Evolutionary conservation across 257 asterid species (phyloP).

Genomic region (Solanum dulcamara): DNA sequence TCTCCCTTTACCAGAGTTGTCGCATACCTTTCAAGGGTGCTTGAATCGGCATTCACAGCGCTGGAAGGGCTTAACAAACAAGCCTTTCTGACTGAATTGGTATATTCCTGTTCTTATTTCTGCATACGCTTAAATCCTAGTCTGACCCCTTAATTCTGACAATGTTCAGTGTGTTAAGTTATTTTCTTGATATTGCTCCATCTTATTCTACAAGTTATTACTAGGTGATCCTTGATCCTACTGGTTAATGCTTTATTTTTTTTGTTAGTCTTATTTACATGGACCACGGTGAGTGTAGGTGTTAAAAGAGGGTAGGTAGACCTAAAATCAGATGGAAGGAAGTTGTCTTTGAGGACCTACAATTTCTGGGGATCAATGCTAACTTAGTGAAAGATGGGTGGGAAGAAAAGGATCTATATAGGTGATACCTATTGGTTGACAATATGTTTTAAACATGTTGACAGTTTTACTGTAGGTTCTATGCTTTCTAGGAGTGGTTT

Average conservation of each 20-base stretch:
- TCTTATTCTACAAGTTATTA: not conserved
- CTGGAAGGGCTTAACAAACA: constrained; percentile 97
- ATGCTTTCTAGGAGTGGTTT: not conserved
- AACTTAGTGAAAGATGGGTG: not conserved
- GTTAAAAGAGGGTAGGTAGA: not conserved
- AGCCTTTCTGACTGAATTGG: constrained; percentile 91
- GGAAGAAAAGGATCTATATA: not conserved
- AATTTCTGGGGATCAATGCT: not conserved
- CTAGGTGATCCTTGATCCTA: not conserved
- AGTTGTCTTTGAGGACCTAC: not conserved
- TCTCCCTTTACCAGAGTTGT: constrained; percentile 57
- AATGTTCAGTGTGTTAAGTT: not conserved
- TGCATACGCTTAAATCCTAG: not conserved
- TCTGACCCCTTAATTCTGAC: not conserved
- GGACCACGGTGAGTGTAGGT: not conserved
- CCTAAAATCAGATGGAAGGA: not conserved
- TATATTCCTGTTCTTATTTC: constrained; percentile 18
- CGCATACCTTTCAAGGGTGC: constrained; percentile 90
- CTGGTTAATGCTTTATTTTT: not conserved
- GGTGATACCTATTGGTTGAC: not conserved
- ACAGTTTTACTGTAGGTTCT: not conserved
- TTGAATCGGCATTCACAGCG: constrained; percentile 94
- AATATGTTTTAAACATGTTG: not conserved
- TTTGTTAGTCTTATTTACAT: not conserved
- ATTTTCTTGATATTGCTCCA: not conserved